Evolutionary conservation across 1,139 yeast species (phyloP), one percentile per base, ranked within the genome.

Genomic region (Saccharomyces hybrid): DNA sequence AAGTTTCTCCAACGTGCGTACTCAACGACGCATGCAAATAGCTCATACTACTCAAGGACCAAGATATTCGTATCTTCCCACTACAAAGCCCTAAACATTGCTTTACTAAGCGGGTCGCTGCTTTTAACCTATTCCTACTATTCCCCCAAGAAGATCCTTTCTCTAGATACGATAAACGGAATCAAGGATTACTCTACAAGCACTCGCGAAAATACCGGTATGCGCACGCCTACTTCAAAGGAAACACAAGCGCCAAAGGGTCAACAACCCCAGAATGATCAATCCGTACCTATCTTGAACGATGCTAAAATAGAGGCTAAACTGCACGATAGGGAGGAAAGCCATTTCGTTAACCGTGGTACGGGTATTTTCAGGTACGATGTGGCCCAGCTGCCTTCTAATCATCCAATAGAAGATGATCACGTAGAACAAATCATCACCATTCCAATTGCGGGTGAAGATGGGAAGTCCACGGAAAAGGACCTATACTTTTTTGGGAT

Each of bases 401-500:
- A 93, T 70, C 83, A 86, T 50, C 99, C 99, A 8, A 89, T 91
- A 61, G 99, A 93, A 71, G 99, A 93, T 68, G 96, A 88, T 66
- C 80, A 95, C 58, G 82, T 93, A 1, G 98, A 91, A 68, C 86
- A 86, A 61, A 82, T 90, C 48, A 85, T 91, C 11, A 90, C 88
- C 58, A 89, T 89, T 0, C 95, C 96, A 3, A 76, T 84, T 44
- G 82, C 52, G 78, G 38, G 46, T 12, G 47, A 24, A 3, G 42
- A 14, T 12, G 42, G 47, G 2, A 46, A 29, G 19, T 38, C 74
- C 59, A 74, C 77, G 54, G 75, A 74, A 54, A 79, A 95, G 0
- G 97, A 91, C 70, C 86, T 97, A 88, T 86, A 88, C 81, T 89
- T 93, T 67, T 95, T 95, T 79, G 96, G 98, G 2, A 82, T 95